phyloP scores from a whole-genome alignment of 352 stramenopile genomes.

The Salisapilia sapeloensis region DNA sequence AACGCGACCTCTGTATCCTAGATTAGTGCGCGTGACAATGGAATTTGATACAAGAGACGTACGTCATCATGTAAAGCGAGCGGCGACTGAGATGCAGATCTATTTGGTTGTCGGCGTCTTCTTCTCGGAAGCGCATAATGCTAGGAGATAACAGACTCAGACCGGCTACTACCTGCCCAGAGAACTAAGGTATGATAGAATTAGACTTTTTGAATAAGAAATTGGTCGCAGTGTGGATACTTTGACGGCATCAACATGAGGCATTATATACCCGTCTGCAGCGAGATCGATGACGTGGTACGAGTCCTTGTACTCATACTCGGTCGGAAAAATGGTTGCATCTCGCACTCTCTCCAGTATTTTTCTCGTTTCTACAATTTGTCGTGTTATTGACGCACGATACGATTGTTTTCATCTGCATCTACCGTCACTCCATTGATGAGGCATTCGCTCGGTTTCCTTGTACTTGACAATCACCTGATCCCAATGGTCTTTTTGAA shows the following conservation, averaged over 20 bases:
- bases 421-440: slow-evolving; percentile 39
- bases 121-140: slow-evolving; percentile 77
- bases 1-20: slow-evolving; percentile 23
- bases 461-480: slow-evolving; percentile 79
- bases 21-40: background rate
- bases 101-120: slow-evolving; percentile 49
- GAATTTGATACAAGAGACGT: slow-evolving; percentile 4
- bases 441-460: slow-evolving; percentile 74
- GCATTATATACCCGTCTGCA: slow-evolving; percentile 69
- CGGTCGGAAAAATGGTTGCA: slow-evolving; percentile 30
- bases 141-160: slow-evolving; percentile 57
- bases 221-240: slow-evolving; percentile 4
- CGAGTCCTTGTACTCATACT: slow-evolving; percentile 47
- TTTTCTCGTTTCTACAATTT: slow-evolving; percentile 22
- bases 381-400: background rate
- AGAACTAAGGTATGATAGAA: slow-evolving; percentile 23
- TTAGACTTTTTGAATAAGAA: background rate
- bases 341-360: slow-evolving; percentile 57
- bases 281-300: slow-evolving; percentile 74
- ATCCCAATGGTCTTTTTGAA: slow-evolving; percentile 74
- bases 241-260: slow-evolving; percentile 78
- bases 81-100: slow-evolving; percentile 47
- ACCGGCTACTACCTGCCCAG: slow-evolving; percentile 53
- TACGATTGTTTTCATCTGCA: background rate
- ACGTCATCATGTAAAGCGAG: slow-evolving; percentile 83